phyloP scores from a whole-genome alignment of 805 yeast genomes.

The Sugiyamaella boreocaroliniensis region DNA sequence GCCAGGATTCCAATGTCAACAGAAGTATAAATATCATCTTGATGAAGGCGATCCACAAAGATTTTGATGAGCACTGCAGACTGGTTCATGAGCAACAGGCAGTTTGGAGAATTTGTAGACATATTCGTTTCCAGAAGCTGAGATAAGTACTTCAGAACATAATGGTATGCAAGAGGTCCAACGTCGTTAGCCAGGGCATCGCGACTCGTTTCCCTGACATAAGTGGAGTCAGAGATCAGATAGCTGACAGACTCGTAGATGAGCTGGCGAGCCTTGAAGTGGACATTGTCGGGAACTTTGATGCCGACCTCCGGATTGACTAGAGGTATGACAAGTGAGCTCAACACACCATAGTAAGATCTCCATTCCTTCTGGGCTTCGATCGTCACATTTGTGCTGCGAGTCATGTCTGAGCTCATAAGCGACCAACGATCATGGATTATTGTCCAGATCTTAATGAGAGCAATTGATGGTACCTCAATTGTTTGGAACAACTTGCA shows the following conservation, averaged over 20 bases:
- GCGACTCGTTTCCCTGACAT: constrained; percentile 61
- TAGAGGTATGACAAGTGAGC: constrained; percentile 42
- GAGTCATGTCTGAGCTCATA: constrained; percentile 6
- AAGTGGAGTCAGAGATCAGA: constrained; percentile 36
- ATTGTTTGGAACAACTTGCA: constrained; percentile 35
- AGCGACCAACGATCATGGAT: constrained; percentile 46
- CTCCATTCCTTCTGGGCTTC: constrained; percentile 39
- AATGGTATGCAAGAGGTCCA: constrained; percentile 51
- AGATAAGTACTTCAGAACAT: constrained; percentile 41
- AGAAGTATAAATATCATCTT: constrained; percentile 20
- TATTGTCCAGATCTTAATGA: constrained; percentile 37
- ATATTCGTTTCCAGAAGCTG: constrained; percentile 5
- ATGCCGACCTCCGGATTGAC: constrained; percentile 13
- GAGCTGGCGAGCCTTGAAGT: constrained; percentile 39
- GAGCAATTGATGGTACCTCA: constrained; percentile 30
- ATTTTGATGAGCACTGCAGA: constrained; percentile 19
- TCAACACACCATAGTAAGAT: constrained; percentile 66
- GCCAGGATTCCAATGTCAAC: constrained; percentile 22
- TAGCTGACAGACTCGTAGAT: constrained; percentile 29
- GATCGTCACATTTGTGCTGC: constrained; percentile 17
- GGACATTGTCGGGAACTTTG: constrained; percentile 38
- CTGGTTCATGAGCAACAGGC: constrained; percentile 14
- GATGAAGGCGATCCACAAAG: constrained; percentile 20
- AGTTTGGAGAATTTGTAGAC: not conserved
- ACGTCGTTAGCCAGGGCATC: constrained; percentile 64